These are phyloP conservation scores for Macrophomina phaseolina DNA, from an alignment of 2,329 filamentous ascomycete species.

Conservation along the genomic window DNA sequence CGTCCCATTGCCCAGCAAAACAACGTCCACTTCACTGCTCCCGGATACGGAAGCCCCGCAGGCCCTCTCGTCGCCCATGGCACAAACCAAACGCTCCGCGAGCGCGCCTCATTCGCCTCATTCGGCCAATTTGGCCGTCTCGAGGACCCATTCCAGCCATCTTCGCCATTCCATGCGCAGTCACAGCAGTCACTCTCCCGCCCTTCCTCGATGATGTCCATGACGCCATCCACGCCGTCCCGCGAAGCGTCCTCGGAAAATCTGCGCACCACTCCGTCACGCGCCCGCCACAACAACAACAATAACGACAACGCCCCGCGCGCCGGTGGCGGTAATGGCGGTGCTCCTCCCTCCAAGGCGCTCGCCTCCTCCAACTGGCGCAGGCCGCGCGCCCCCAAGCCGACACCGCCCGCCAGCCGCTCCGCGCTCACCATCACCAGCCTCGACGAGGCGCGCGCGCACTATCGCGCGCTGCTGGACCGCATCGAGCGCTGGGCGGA, in stretches of 20 bases:
- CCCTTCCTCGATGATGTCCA: neutral
- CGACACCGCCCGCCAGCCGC: too few relatives aligned
- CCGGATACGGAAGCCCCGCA: neutral
- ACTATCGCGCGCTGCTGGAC: neutral
- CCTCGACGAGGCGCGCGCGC: neutral
- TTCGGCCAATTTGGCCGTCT: neutral
- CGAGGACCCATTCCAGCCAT: neutral
- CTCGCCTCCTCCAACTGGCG: conserved; percentile 1
- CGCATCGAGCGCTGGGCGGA: conserved; percentile 7
- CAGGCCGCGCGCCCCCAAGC: too few relatives aligned
- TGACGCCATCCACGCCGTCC: neutral
- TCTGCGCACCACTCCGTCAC: neutral
- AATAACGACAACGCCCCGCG: too few relatives aligned
- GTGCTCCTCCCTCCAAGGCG: neutral
- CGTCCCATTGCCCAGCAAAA: neutral
- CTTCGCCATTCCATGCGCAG: too few relatives aligned
- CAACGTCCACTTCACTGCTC: neutral
- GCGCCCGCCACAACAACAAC: neutral
- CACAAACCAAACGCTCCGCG: neutral
- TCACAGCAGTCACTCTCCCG: neutral
- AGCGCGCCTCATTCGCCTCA: neutral
- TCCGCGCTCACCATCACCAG: too few relatives aligned
- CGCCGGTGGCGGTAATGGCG: too few relatives aligned
- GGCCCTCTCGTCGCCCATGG: neutral
- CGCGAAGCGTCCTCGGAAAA: neutral